A percentile compares a stretch with the other conserved stretches of the same genome.
Conservation (phyloP, 106 monocot genomes). For the Cymbidium sinense region DNA sequence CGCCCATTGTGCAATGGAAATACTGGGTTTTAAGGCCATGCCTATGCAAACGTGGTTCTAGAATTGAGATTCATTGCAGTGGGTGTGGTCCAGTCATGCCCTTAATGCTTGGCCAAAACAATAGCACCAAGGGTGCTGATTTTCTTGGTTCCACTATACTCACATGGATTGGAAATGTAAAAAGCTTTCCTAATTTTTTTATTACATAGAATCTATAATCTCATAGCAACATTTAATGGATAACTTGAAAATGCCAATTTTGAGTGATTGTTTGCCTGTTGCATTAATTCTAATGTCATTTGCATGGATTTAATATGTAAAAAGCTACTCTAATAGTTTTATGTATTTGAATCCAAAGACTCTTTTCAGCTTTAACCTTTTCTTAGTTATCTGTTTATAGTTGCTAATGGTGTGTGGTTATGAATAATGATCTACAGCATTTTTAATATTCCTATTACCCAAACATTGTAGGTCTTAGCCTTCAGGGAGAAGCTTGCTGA, state of each 20-base stretch:
- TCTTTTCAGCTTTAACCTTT: background rate
- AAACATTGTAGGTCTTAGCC: slow-evolving; percentile 58
- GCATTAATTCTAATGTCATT: too few species aligned
- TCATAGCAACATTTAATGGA: background rate
- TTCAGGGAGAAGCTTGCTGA: slow-evolving; percentile 98
- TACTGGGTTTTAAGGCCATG: background rate
- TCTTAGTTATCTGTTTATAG: background rate
- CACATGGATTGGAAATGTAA: background rate
- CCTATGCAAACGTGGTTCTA: background rate
- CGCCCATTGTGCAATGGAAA: too few species aligned
- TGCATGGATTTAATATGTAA: background rate
- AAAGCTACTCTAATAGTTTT: background rate
- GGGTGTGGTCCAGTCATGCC: background rate
- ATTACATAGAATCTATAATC: background rate
- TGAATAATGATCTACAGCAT: background rate
- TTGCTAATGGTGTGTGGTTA: background rate
- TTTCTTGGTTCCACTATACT: background rate
- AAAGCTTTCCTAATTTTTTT: background rate
- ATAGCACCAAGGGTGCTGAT: background rate
- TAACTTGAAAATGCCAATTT: background rate
- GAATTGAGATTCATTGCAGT: background rate
- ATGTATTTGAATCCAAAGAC: background rate
- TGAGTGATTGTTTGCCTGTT: too few species aligned
- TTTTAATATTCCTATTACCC: background rate
- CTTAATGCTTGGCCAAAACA: background rate